Percentiles rank a stretch among this genome's conserved stretches.
phyloP scores from a whole-genome alignment of 2,329 filamentous ascomycete species.

The Calonectria naviculata region DNA sequence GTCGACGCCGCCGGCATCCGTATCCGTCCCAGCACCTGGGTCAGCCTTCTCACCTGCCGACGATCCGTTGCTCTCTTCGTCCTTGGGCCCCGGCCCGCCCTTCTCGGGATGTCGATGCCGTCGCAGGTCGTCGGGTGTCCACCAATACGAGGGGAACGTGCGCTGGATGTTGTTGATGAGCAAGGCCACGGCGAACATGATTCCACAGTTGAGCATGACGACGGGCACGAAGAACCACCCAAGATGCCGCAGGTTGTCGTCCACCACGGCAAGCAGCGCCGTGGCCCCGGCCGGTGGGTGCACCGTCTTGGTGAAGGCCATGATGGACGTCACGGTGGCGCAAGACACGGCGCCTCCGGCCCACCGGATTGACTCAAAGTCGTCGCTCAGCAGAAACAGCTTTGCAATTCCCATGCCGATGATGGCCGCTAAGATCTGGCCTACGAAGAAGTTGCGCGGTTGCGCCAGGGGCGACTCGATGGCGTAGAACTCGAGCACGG shows the following conservation, averaged over 20 bases:
- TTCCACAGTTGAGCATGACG: conserved; percentile 66
- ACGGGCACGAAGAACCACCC: conserved; percentile 78
- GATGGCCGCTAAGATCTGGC: conserved; percentile 72
- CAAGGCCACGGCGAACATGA: conserved; percentile 73
- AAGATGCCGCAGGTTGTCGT: conserved; percentile 62
- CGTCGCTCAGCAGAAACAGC: conserved; percentile 66
- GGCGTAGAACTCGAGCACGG: conserved; percentile 79
- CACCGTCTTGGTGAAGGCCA: conserved; percentile 77
- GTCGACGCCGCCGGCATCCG: background rate
- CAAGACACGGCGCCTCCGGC: conserved; percentile 74
- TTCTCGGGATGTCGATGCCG: background rate
- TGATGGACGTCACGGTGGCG: conserved; percentile 70
- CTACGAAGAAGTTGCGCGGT: conserved; percentile 75
- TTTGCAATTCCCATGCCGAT: conserved; percentile 73
- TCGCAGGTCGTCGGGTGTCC: conserved; percentile 58
- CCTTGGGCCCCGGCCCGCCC: conserved; percentile 5
- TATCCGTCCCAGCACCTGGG: background rate
- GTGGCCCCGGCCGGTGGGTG: conserved; percentile 83
- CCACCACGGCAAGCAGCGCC: conserved; percentile 74
- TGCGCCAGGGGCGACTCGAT: conserved; percentile 80
- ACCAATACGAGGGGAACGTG: conserved; percentile 78
- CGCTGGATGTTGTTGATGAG: conserved; percentile 77
- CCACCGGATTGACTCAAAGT: conserved; percentile 67
- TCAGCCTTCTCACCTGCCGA: conserved; percentile 20
- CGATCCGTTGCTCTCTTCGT: conserved; percentile 26